Conservation (phyloP, 768 basidiomycete genomes). For the Strobilomyces confusus region DNA sequence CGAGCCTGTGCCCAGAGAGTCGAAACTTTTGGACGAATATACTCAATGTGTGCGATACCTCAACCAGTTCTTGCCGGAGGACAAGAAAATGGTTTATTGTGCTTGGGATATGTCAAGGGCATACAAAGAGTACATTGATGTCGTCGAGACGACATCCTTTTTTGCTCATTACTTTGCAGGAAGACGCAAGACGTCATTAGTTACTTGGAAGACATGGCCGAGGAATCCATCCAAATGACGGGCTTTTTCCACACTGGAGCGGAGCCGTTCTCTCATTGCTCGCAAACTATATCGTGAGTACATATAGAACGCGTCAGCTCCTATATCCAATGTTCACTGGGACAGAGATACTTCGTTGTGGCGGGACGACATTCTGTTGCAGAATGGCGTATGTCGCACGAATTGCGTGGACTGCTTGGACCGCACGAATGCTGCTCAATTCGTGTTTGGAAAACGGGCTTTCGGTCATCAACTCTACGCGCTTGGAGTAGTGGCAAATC, state of each 20-base stretch:
- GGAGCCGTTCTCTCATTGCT: constrained; percentile 72
- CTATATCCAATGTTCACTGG: constrained; percentile 10
- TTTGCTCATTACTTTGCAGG: constrained; percentile 36
- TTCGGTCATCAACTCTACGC: constrained; percentile 95
- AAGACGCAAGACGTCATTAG: constrained; percentile 96
- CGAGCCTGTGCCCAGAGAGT: constrained; percentile 77
- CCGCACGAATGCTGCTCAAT: constrained; percentile 94
- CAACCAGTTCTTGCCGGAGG: constrained; percentile 89
- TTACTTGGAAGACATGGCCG: constrained; percentile 90
- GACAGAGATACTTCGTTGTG: constrained; percentile 37
- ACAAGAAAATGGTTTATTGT: constrained; percentile 84
- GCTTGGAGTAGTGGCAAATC: constrained; percentile 81
- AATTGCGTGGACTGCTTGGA: constrained; percentile 98
- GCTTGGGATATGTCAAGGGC: constrained; percentile 97
- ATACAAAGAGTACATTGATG: constrained; percentile 74
- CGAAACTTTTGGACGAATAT: constrained; percentile 86
- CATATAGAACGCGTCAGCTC: background rate
- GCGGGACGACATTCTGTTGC: constrained; percentile 70
- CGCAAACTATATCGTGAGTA: constrained; percentile 41
- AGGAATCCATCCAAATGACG: constrained; percentile 87
- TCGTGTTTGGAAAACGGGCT: constrained; percentile 93
- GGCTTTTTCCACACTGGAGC: constrained; percentile 94
- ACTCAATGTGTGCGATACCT: constrained; percentile 89
- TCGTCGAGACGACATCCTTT: background rate
- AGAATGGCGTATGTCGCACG: constrained; percentile 88